A percentile compares a stretch with the other conserved stretches of the same genome.
These are phyloP conservation scores for Suillus subaureus DNA, from an alignment of 768 basidiomycete species.

Conservation along the genomic window DNA sequence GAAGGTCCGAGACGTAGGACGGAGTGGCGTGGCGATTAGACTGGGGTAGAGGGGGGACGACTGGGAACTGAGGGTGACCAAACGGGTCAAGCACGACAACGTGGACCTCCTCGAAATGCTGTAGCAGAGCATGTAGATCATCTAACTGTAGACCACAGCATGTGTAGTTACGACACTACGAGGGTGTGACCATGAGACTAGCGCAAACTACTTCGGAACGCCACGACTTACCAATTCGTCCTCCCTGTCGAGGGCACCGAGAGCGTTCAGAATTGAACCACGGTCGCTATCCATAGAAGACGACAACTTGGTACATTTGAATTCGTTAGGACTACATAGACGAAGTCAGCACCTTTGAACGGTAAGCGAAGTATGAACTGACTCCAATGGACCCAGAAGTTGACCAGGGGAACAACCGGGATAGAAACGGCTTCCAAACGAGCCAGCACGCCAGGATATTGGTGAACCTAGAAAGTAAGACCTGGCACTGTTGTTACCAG, in stretches of 20 bases:
- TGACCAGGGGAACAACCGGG: conserved; percentile 66
- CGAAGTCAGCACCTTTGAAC: conserved; percentile 4
- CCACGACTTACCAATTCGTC: conserved; percentile 64
- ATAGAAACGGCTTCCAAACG: conserved; percentile 64
- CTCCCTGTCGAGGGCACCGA: conserved; percentile 66
- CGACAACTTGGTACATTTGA: conserved; percentile 47
- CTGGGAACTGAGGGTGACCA: conserved; percentile 34
- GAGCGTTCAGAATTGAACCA: conserved; percentile 62
- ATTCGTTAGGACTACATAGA: conserved; percentile 44
- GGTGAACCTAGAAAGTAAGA: conserved; percentile 76
- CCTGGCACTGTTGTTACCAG: conserved; percentile 48
- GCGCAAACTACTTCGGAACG: neutral
- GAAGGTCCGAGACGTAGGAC: conserved; percentile 29
- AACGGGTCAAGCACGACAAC: conserved; percentile 69
- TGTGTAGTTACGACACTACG: conserved; percentile 81
- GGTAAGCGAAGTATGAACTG: conserved; percentile 28
- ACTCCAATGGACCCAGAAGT: conserved; percentile 68
- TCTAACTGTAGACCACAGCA: conserved; percentile 83
- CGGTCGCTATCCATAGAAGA: conserved; percentile 65
- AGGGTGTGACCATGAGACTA: neutral
- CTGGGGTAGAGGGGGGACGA: conserved; percentile 32
- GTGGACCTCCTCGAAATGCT: conserved; percentile 92
- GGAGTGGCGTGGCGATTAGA: neutral
- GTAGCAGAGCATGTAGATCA: conserved; percentile 81
- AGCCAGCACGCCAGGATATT: conserved; percentile 69